Base-by-base conservation (phyloP, 2,329 filamentous ascomycete species). In the Thielaviopsis ethacetica region DNA sequence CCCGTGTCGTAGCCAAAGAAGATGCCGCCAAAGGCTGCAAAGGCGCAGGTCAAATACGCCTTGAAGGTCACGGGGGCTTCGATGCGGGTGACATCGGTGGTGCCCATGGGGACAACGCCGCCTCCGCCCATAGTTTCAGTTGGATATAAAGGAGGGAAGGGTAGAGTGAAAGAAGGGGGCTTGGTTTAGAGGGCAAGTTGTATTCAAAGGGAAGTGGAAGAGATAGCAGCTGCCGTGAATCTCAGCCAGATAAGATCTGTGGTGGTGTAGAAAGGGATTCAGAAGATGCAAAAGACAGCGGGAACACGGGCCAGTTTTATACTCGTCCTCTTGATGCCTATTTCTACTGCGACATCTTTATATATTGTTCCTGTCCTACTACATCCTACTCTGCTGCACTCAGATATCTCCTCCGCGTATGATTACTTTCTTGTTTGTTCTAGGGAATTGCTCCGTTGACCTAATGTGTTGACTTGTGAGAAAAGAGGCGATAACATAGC, bases 1-100 rank as follows among this genome's bases (percentile, higher is more conserved):
- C 85, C 86, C 50, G 84, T 86, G 66, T 89, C 86, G 71, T 86
- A 90, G 55, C 86, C 86, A 71, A 88, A 86, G 74, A 88, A 85
- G 71, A 88, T 85, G 70, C 81, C 83, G 66, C 83, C 83, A 62
- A 86, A 85, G 38, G 83, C 81, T 62, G 83, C 83, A 63, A 86
- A 86, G 63, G 81, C 83, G 70, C 83, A 86, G 67, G 86, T 78
- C 56, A 84, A 62, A 69, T 86, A 86, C 59, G 83, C 83, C 74
- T 83, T 82, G 71, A 80, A 71, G 63, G 83, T 86, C 65, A 86
- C 78, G 64, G 83, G 82, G 13, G 83, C 83, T 75, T 86, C 83
- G 67, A 85, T 77, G 63, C 77, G 74, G 64, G 74, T 72, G 63
- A 83, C 72, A 69, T 84, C 77, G 62, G 72, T 66, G 63, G 76